A percentile compares a stretch with the other conserved stretches of the same genome.
phyloP scores from a whole-genome alignment of 148 eudicot species.

The Vaccinium darrowii region DNA sequence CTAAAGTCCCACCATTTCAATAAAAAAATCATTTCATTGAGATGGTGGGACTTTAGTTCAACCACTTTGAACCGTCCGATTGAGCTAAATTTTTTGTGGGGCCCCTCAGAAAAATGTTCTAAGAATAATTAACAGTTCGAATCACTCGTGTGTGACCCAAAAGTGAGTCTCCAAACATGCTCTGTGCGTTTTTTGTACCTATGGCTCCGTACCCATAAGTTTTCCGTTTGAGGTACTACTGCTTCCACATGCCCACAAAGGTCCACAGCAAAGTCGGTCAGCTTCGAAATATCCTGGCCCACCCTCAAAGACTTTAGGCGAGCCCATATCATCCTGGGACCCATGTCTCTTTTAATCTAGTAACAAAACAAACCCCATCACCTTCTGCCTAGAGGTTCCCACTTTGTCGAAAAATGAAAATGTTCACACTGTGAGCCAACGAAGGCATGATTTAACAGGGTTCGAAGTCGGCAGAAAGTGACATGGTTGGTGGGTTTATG shows the following conservation, averaged over 20 bases:
- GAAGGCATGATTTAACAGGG: background rate
- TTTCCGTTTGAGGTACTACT: background rate
- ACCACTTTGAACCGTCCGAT: too few species aligned
- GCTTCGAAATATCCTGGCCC: background rate
- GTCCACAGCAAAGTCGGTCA: background rate
- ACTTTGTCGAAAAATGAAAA: background rate
- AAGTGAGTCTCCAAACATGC: too few species aligned
- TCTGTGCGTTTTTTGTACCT: too few species aligned
- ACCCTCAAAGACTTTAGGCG: background rate
- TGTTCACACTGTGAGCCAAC: background rate
- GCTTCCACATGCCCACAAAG: background rate
- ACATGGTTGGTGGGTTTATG: background rate
- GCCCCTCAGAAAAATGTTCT: too few species aligned
- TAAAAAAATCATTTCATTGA: too few species aligned
- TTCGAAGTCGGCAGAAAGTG: background rate
- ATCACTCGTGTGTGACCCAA: too few species aligned
- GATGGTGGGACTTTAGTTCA: too few species aligned
- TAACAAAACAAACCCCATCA: background rate
- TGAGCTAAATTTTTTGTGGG: too few species aligned
- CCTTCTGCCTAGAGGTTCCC: background rate
- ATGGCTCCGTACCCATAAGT: too few species aligned
- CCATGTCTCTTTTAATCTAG: background rate
- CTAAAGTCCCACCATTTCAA: too few species aligned
- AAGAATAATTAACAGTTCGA: too few species aligned
- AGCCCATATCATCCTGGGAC: background rate